Evolutionary conservation across 805 yeast genomes (phyloP).

Genomic region (Sugiyamaella smithiae): DNA sequence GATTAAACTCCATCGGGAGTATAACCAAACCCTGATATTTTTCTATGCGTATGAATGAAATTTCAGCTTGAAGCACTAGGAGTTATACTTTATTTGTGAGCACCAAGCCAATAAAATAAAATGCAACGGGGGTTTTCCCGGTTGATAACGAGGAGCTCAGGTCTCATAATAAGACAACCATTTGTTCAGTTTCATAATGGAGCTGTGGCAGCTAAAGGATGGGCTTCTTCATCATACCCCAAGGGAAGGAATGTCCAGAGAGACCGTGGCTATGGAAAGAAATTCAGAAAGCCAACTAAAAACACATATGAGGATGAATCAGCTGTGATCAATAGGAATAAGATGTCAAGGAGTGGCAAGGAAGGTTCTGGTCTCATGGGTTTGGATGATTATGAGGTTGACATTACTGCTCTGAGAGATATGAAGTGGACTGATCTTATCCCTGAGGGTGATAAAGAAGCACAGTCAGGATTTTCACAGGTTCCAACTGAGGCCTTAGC

Average conservation of each 20-base stretch:
- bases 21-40: too few relatives aligned
- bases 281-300: not conserved
- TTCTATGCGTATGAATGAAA: too few relatives aligned
- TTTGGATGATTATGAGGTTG: slow-evolving; percentile 29
- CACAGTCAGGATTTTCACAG: slow-evolving; percentile 25
- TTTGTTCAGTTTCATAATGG: not conserved
- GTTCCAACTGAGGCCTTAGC: slow-evolving; percentile 29
- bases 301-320: slow-evolving; percentile 7
- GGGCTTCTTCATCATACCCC: not conserved
- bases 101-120: too few relatives aligned
- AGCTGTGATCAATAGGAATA: slow-evolving; percentile 16
- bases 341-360: slow-evolving; percentile 11
- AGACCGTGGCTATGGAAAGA: not conserved
- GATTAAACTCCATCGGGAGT: too few relatives aligned
- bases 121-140: too few relatives aligned
- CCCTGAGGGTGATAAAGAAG: slow-evolving; percentile 11
- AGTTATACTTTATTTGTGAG: too few relatives aligned
- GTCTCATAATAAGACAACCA: too few relatives aligned
- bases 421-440: slow-evolving; percentile 29
- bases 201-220: not conserved
- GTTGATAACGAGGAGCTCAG: too few relatives aligned
- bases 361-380: slow-evolving; percentile 35
- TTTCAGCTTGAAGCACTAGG: too few relatives aligned
- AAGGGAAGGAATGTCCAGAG: not conserved
- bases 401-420: slow-evolving; percentile 21